A percentile compares a stretch with the other conserved stretches of the same genome.
These are phyloP conservation scores for Pythium aristosporum DNA, from an alignment of 352 stramenopile genomes.

Conservation along the genomic window DNA sequence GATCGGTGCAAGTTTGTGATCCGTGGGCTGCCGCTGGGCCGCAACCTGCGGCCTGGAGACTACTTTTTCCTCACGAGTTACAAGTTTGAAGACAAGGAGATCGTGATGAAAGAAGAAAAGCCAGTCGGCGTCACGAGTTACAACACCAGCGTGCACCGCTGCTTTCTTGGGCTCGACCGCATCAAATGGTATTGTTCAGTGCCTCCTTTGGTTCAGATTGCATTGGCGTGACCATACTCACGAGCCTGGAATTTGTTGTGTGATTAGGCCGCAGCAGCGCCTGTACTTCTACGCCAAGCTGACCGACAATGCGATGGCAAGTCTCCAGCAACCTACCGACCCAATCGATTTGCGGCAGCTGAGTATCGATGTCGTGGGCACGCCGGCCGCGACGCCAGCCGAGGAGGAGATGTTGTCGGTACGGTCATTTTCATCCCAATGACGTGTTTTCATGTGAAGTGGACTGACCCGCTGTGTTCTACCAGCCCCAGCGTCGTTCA, in stretches of 20 bases:
- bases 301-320: conserved; percentile 73
- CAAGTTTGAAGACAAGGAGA: conserved; percentile 86
- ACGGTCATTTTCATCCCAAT: background rate
- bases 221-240: background rate
- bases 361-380: conserved; percentile 67
- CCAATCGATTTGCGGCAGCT: conserved; percentile 59
- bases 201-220: no score
- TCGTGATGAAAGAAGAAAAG: conserved; percentile 77
- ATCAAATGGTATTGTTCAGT: conserved; percentile 63
- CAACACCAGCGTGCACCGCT: conserved; percentile 81
- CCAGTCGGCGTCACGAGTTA: conserved; percentile 80
- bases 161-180: conserved; percentile 79
- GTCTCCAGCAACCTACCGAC: conserved; percentile 53
- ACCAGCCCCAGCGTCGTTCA: conserved; percentile 33
- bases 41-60: conserved; percentile 70
- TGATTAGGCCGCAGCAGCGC: conserved; percentile 49
- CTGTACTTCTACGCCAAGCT: conserved; percentile 84
- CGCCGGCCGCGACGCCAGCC: conserved; percentile 17
- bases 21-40: conserved; percentile 68
- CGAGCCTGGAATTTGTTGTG: background rate
- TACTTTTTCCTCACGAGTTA: conserved; percentile 89
- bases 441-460: background rate
- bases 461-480: background rate
- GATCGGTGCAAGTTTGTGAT: conserved; percentile 87
- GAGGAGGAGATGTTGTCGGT: conserved; percentile 27